Conservation (phyloP, 2,329 filamentous ascomycete genomes). For the Colletotrichum sp. region DNA sequence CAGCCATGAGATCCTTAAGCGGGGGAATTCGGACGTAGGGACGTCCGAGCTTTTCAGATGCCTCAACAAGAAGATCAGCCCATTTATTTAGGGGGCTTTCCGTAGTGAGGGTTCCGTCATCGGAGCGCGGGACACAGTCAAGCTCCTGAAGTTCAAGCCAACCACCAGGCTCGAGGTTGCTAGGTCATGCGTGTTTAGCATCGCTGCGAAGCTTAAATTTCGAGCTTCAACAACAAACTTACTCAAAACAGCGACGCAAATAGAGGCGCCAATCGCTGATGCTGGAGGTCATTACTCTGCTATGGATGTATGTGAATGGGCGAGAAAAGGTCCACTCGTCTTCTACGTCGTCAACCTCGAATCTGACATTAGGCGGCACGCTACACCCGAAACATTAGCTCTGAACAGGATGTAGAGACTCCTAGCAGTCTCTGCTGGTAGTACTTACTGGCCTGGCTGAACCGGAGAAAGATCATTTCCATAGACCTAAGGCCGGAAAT, state of each 20-base stretch:
- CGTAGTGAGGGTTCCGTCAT: slow-evolving; percentile 24
- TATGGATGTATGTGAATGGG: slow-evolving; percentile 38
- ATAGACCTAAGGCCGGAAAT: slow-evolving; percentile 7
- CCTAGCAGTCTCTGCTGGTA: too few species aligned
- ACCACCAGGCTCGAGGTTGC: slow-evolving; percentile 43
- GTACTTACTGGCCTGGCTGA: slow-evolving; percentile 28
- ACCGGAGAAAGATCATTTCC: slow-evolving; percentile 38
- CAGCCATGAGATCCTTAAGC: neutral
- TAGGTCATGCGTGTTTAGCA: neutral
- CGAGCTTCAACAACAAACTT: too few species aligned
- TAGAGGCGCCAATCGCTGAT: slow-evolving; percentile 42
- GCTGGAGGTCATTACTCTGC: slow-evolving; percentile 31
- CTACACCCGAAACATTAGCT: too few species aligned
- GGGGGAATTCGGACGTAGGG: neutral
- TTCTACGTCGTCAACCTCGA: slow-evolving; percentile 43
- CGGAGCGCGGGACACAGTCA: neutral
- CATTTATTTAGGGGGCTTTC: slow-evolving; percentile 29
- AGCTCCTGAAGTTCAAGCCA: slow-evolving; percentile 39
- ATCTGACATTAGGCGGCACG: slow-evolving; percentile 48
- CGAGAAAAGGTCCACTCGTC: slow-evolving; percentile 34
- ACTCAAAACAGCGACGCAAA: neutral
- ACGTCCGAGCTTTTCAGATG: neutral
- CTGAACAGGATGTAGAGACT: too few species aligned
- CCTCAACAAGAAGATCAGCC: slow-evolving; percentile 37
- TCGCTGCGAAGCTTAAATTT: too few species aligned